These are phyloP conservation scores for Shiraia sp. DNA, from an alignment of 2,329 filamentous ascomycete genomes.

Conservation along the genomic window DNA sequence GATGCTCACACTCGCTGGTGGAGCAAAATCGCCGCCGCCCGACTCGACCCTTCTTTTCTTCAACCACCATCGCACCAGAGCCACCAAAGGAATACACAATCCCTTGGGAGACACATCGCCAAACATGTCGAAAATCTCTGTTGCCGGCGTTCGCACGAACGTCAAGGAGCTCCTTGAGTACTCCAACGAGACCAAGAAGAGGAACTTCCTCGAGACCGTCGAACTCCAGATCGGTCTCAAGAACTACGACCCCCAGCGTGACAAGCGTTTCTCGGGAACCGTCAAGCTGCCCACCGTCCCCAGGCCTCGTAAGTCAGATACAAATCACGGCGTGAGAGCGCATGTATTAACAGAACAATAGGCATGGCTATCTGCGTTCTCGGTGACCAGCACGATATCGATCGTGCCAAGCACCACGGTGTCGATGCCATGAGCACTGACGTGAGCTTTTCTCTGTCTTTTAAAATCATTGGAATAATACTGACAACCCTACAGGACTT, in stretches of 20 bases:
- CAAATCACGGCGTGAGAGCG: neutral
- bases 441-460: conserved; percentile 13
- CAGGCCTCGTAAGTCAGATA: conserved; percentile 58
- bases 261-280: conserved; percentile 99
- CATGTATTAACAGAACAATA: conserved; percentile 11
- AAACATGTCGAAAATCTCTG: conserved; percentile 83
- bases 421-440: conserved; percentile 98
- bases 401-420: conserved; percentile 98
- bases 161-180: conserved; percentile 93
- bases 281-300: conserved; percentile 92
- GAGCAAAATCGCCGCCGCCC: conserved; percentile 19
- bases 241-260: conserved; percentile 83
- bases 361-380: conserved; percentile 65
- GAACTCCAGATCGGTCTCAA: conserved; percentile 62
- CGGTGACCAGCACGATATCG: conserved; percentile 96
- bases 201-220: conserved; percentile 95
- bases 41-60: conserved; percentile 15
- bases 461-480: neutral
- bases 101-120: conserved; percentile 55
- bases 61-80: conserved; percentile 42
- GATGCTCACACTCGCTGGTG: conserved; percentile 11
- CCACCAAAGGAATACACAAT: conserved; percentile 43
- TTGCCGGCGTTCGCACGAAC: conserved; percentile 93
- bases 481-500: conserved; percentile 61
- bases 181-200: conserved; percentile 94